Base-by-base conservation (phyloP, 805 yeast species). In the Metschnikowia gruessii region DNA sequence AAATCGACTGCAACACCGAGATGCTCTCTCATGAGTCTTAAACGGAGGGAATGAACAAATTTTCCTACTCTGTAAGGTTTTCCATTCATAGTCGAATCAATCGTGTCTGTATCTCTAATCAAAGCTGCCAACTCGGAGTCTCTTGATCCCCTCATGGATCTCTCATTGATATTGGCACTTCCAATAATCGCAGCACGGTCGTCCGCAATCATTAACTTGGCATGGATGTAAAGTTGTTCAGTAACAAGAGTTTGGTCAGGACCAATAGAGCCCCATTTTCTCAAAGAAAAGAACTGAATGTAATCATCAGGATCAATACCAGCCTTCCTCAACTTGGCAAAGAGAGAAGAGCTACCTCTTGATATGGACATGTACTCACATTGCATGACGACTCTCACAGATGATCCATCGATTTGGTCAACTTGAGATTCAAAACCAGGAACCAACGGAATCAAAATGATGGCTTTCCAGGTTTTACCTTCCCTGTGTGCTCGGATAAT, bases 381-480 rank as follows among this genome's bases (percentile, higher is more conserved):
- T 66, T 90, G 92, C 94, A 92, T 91, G 55, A 94, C 95, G 21
- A 94, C 84, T 59, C 99, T 81, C 4, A 94, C 90, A n/a, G 96
- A 80, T 0, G 96, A 86, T 1, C 97, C 99, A 54, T 90, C 97
- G 13, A 94, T 86, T 52, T 86, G 81, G 61, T 92, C 98, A 17
- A 95, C 95, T 54, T 89, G 87, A 22, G 96, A 83, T 59, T 86
- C 94, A 64, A 95, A 94, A 0, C 99, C 99, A 1, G 99, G 99
- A 94, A 94, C 89, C 54, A 94, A 73, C 2, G 99, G 99, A 52
- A 94, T 89, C 10, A 94, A 76, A 50, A 94, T 85, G 21, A 89
- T 79, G 1, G 98, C 98, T 52, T 83, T 83, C 99, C 99, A 94
- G 10, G 72, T 65, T 44, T 81, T 85, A 4, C 81, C 80, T 49